Conservation (phyloP, 768 basidiomycete species). For the Russula ochroleuca region DNA sequence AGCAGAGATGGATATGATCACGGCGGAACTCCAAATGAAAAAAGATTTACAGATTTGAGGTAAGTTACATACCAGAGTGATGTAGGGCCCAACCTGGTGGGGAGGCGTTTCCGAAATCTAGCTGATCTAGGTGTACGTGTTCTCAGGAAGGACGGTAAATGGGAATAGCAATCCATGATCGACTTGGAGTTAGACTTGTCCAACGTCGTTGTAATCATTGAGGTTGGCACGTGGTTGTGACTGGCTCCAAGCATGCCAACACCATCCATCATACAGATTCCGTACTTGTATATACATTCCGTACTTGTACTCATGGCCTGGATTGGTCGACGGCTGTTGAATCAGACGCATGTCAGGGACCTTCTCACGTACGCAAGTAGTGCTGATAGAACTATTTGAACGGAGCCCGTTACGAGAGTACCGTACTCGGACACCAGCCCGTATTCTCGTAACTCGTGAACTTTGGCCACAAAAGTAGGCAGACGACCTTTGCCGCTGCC, state of each 20-base stretch:
- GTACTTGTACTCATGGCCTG: neutral
- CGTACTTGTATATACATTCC: neutral
- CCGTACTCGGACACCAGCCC: neutral
- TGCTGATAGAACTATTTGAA: neutral
- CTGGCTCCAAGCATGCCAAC: slow-evolving; percentile 7
- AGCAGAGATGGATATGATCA: slow-evolving; percentile 14
- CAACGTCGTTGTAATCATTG: slow-evolving; percentile 10
- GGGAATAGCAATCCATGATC: neutral
- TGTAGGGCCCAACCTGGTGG: neutral
- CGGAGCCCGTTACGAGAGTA: neutral
- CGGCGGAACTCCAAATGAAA: slow-evolving; percentile 21
- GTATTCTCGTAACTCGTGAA: neutral
- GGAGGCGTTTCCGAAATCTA: neutral
- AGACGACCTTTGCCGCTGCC: neutral
- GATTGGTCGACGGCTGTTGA: neutral
- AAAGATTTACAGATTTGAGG: slow-evolving; percentile 24
- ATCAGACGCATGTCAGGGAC: neutral
- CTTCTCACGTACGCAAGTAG: neutral
- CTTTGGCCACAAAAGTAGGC: no score
- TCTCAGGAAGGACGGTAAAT: slow-evolving; percentile 1
- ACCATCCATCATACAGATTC: neutral
- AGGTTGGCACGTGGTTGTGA: neutral
- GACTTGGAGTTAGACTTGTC: neutral
- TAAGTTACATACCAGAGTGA: neutral
- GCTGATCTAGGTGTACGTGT: neutral